Evolutionary conservation across 495 filamentous ascomycete genomes (phyloP).

Genomic region (Pyrenula aspistea): DNA sequence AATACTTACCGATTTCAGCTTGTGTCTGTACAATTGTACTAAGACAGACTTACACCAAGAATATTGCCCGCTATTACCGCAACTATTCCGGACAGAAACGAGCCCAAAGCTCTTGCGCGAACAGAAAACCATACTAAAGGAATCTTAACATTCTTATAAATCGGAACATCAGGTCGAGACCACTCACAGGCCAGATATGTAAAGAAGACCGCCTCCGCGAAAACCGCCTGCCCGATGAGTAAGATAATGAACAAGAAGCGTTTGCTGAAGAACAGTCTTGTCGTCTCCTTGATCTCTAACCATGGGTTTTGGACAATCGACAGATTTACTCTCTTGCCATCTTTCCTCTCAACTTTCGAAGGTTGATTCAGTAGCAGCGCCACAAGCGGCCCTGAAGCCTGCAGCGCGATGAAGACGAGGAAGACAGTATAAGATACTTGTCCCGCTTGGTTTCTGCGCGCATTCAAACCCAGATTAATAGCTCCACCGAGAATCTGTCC

Average conservation of each 20-base stretch:
- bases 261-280: conserved; percentile 34
- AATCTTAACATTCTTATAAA: background rate
- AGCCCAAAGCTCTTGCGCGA: conserved; percentile 47
- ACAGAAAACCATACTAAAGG: conserved; percentile 44
- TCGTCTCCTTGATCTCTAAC: conserved; percentile 38
- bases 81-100: conserved; percentile 47
- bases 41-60: conserved; percentile 23
- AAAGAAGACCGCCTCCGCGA: conserved; percentile 49
- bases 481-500: conserved; percentile 55
- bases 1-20: conserved; percentile 14
- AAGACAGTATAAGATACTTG: conserved; percentile 51
- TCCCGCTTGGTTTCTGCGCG: conserved; percentile 35
- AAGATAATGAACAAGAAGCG: conserved; percentile 46
- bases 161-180: background rate
- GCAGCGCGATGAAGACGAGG: conserved; percentile 48
- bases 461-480: conserved; percentile 51
- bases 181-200: conserved; percentile 32
- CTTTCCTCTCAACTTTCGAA: conserved; percentile 39
- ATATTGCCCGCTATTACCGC: conserved; percentile 45
- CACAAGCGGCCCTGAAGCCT: conserved; percentile 42
- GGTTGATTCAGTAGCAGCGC: conserved; percentile 42
- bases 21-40: background rate
- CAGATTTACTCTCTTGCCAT: conserved; percentile 40
- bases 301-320: conserved; percentile 30
- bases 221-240: conserved; percentile 49